A percentile compares a stretch with the other conserved stretches of the same genome.
Conservation (phyloP, 306 rosid genomes). For the Sesbania bispinosa region DNA sequence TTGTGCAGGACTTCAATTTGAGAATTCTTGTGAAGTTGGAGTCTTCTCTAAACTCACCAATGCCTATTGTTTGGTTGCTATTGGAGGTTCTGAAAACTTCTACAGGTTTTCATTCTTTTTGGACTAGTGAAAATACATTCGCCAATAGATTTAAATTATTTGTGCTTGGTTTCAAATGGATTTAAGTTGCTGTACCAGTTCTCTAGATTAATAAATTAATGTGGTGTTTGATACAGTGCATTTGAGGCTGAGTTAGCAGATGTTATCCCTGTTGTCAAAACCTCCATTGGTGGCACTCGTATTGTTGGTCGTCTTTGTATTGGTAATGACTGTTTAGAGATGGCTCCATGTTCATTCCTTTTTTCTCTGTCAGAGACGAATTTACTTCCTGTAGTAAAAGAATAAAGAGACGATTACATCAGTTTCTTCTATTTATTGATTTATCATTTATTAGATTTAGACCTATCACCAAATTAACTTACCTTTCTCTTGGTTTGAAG, state of each 20-base stretch:
- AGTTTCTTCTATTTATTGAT: too few species aligned
- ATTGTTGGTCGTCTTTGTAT: constrained; percentile 79
- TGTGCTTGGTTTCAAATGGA: constrained; percentile 15
- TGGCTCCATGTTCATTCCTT: too few species aligned
- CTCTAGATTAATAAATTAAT: not conserved
- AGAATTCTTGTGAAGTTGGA: constrained; percentile 78
- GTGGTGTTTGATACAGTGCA: constrained; percentile 46
- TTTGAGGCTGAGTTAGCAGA: constrained; percentile 74
- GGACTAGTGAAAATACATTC: too few species aligned
- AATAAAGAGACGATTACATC: not conserved
- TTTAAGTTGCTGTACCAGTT: not conserved
- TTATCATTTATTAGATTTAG: not conserved
- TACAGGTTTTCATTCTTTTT: constrained; percentile 45
- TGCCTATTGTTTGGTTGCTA: constrained; percentile 80
- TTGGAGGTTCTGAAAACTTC: constrained; percentile 86
- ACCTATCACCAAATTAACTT: not conserved
- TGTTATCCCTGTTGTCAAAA: constrained; percentile 70
- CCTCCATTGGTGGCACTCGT: constrained; percentile 76
- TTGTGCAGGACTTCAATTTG: constrained; percentile 68
- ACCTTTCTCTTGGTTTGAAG: constrained; percentile 28
- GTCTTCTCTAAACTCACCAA: constrained; percentile 88
- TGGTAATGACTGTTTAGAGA: too few species aligned
- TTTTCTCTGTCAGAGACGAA: too few species aligned
- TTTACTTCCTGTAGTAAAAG: not conserved
- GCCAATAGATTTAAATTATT: not conserved